These are phyloP conservation scores for Gossypium gossypioides DNA, from an alignment of 441 rosid species.

Conservation along the genomic window DNA sequence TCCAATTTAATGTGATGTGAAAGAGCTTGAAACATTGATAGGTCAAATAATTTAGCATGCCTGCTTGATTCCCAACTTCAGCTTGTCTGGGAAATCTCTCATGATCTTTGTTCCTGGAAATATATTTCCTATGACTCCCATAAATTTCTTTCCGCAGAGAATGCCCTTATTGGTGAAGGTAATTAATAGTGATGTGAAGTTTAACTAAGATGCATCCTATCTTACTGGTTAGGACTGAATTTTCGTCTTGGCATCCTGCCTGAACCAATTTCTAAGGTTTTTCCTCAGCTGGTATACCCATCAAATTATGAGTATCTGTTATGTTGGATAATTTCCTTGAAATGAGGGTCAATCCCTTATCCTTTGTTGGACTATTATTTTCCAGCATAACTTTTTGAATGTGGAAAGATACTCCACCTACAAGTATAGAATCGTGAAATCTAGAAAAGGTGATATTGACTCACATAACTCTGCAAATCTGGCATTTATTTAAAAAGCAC, in stretches of 20 bases:
- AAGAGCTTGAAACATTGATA: background rate
- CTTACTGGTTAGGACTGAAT: conserved; percentile 3
- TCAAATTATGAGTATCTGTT: background rate
- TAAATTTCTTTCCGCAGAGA: background rate
- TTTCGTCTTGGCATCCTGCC: conserved; percentile 2
- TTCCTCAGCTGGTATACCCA: background rate
- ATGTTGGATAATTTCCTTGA: conserved; percentile 2
- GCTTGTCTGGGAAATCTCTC: background rate
- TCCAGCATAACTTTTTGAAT: background rate
- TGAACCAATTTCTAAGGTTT: conserved; percentile 1
- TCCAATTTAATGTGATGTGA: background rate
- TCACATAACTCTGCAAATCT: background rate
- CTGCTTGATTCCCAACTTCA: background rate
- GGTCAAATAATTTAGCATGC: background rate
- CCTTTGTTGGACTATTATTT: background rate
- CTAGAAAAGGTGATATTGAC: background rate
- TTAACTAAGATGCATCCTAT: background rate
- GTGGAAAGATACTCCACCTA: background rate
- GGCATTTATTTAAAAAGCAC: background rate
- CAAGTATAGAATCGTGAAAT: background rate
- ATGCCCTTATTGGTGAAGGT: background rate
- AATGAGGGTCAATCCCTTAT: background rate
- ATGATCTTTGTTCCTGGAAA: background rate
- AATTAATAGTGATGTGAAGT: background rate
- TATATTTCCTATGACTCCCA: background rate